phyloP scores from a whole-genome alignment of 352 stramenopile genomes.

The Pythium folliculosum region DNA sequence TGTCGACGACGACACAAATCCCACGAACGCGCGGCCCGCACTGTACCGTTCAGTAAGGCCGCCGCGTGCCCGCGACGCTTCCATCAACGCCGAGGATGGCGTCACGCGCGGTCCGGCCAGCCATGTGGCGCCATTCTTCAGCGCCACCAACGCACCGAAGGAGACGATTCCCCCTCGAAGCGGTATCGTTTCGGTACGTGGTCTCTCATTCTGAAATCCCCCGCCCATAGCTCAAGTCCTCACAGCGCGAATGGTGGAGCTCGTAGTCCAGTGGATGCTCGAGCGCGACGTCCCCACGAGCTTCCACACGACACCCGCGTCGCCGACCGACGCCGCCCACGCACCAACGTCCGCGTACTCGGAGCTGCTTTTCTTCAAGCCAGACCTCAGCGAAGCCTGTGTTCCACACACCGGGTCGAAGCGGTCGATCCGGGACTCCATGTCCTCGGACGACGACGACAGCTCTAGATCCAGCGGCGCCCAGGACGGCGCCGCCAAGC shows the following conservation, averaged over 20 bases:
- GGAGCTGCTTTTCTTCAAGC: not conserved
- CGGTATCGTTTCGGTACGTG: not conserved
- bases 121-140: constrained; percentile 1
- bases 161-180: not conserved
- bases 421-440: not conserved
- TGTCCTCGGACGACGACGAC: constrained; percentile 3
- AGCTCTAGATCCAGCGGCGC: not conserved
- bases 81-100: not conserved
- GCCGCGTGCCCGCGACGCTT: not conserved
- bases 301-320: not conserved
- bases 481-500: not conserved
- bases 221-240: not conserved
- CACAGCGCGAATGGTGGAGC: not conserved
- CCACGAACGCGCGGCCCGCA: not conserved
- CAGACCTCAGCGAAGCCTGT: not conserved
- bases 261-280: constrained; percentile 7
- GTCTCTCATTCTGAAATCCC: not conserved
- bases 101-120: not conserved
- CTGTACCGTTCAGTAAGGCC: not conserved
- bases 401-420: not conserved
- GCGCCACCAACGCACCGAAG: not conserved
- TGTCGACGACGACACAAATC: not conserved
- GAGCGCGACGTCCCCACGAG: not conserved
- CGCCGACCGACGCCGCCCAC: not conserved
- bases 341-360: not conserved